These are phyloP conservation scores for Candida oleophila DNA, from an alignment of 805 yeast species.

Conservation along the genomic window DNA sequence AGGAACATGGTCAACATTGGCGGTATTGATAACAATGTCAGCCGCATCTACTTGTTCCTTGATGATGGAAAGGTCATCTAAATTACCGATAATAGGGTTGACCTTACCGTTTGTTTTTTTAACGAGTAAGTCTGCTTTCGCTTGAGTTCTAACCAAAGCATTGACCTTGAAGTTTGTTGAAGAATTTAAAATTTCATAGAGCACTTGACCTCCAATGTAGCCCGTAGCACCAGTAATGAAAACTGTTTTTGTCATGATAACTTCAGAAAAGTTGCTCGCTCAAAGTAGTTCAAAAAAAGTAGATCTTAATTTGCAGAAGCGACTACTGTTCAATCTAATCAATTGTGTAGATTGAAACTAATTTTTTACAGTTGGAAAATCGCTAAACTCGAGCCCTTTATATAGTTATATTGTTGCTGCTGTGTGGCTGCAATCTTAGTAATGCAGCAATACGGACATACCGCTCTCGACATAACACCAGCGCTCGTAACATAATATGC, in stretches of 20 bases:
- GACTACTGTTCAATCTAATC: no score
- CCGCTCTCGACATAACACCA: no score
- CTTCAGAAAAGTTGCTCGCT: no score
- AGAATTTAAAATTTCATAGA: slow-evolving; percentile 19
- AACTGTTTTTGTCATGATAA: slow-evolving; percentile 16
- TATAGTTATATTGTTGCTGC: no score
- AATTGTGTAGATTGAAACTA: no score
- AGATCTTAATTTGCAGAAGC: no score
- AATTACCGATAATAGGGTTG: slow-evolving; percentile 21
- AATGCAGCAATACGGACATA: no score
- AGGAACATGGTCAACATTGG: slow-evolving; percentile 26
- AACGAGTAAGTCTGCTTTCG: slow-evolving; percentile 14
- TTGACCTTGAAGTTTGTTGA: slow-evolving; percentile 15
- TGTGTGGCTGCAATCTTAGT: no score
- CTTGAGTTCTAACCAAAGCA: slow-evolving; percentile 21
- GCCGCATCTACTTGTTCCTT: slow-evolving; percentile 15
- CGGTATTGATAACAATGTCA: slow-evolving; percentile 32
- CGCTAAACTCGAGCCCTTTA: no score
- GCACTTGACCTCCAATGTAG: slow-evolving; percentile 29
- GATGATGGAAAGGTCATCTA: slow-evolving; percentile 17
- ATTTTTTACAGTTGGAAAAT: no score
- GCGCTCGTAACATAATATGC: no score
- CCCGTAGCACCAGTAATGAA: slow-evolving; percentile 35
- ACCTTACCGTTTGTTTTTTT: slow-evolving; percentile 13
- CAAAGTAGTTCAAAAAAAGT: no score